phyloP scores from a whole-genome alignment of 495 filamentous ascomycete species.

The Gamarada debralockiae region DNA sequence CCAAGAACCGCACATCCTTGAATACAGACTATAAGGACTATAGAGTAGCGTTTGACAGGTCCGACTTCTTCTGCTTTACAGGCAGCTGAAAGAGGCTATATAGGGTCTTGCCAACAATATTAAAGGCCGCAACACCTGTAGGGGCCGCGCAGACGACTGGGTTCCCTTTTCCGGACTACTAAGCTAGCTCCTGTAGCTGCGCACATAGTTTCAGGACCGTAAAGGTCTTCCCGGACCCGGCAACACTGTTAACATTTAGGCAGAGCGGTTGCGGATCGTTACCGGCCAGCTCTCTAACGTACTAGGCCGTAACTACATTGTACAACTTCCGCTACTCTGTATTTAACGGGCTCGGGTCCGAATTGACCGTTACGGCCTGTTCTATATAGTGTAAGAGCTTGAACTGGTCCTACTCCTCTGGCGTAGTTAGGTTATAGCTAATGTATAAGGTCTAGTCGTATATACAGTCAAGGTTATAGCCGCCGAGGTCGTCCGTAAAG shows the following conservation, averaged over 20 bases:
- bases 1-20: neutral
- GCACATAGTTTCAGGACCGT: neutral
- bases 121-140: slow-evolving; percentile 6
- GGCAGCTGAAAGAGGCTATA: slow-evolving; percentile 3
- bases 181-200: slow-evolving; percentile 5
- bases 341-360: neutral
- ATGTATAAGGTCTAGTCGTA: slow-evolving; percentile 3
- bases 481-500: slow-evolving; percentile 1
- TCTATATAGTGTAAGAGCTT: neutral
- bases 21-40: neutral
- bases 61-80: slow-evolving; percentile 2
- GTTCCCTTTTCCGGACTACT: neutral
- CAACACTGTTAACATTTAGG: neutral
- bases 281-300: neutral
- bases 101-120: slow-evolving; percentile 5
- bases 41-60: neutral
- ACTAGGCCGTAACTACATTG: neutral
- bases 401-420: neutral
- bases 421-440: neutral
- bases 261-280: neutral
- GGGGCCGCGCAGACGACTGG: slow-evolving; percentile 2
- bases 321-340: slow-evolving; percentile 3
- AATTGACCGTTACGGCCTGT: slow-evolving; percentile 2
- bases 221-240: slow-evolving; percentile 6
- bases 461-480: neutral